Base-by-base conservation (phyloP, 2,329 filamentous ascomycete genomes). In the Penicillium sp. region DNA sequence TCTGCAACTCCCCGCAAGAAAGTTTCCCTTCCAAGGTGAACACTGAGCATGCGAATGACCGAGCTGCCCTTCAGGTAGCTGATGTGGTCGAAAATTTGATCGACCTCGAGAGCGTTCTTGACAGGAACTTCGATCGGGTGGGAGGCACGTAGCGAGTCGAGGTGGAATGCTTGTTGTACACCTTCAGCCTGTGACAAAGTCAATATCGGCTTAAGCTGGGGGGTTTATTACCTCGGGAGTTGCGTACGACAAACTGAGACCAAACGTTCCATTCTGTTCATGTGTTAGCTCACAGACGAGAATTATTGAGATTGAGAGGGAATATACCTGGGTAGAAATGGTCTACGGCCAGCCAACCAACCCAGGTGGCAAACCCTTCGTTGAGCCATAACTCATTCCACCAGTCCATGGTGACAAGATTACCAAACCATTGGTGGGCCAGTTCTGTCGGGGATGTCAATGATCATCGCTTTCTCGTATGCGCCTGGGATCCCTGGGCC, bases 301-400 rank as follows among this genome's bases (percentile, higher is more conserved):
- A 2, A 16, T 41, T 18, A 5, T 41, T 7, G 8, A 11, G 14
- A 34, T 29, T 10, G 1, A 18, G 50, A 29, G 14, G 6, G 18
- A 43, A 21, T 74, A 59, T 74, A 83, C 81, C 81, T 3, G 94
- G 94, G 74, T 97, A 90, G 51, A 97, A 85, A 70, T 95, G 84
- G 70, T 97, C 90, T 54, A 92, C 86, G 9, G 92, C 92, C 57
- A 92, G 83, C 93, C 93, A 99, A 48, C 93, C 94, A 41, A 97
- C 93, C 93, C 93, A 97, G 3, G 94, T 99, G 40, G 94, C 94
- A 70, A 99, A 99, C 11, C 92, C 92, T 75, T 97, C 93, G 68
- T 96, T 96, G 48, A 96, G 82, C 92, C 92, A 96, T 39, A 94
- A 83, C 77, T 95, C 89, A 69, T 88, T 90, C 90, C 90, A 94